phyloP scores from a whole-genome alignment of 75 land plant species.

The Picea glauca region DNA sequence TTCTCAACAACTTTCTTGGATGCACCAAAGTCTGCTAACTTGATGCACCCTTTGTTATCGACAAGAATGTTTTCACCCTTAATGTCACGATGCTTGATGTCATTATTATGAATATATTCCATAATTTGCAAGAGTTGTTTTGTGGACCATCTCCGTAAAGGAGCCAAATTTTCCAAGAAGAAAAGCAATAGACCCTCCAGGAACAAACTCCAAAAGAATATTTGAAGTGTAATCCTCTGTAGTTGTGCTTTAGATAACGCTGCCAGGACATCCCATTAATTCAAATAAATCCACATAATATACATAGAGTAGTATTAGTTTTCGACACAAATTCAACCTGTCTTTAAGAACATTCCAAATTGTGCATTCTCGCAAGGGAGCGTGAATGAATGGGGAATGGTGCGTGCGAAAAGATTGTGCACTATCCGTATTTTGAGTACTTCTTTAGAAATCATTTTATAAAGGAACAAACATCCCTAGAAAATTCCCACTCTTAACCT shows the following conservation, averaged over 20 bases:
- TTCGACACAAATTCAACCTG: no score
- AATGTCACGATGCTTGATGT: constrained; percentile 50
- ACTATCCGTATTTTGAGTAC: no score
- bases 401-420: no score
- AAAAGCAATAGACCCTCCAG: constrained; percentile 46
- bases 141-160: constrained; percentile 44
- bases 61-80: constrained; percentile 44
- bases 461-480: no score
- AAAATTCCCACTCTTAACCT: no score
- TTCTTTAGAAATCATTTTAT: no score
- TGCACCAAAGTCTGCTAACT: constrained; percentile 51
- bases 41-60: constrained; percentile 47
- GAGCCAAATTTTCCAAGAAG: constrained; percentile 53
- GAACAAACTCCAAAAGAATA: constrained; percentile 46
- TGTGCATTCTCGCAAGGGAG: no score
- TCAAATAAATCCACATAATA: no score
- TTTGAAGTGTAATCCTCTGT: constrained; percentile 48
- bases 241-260: constrained; percentile 41
- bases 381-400: no score
- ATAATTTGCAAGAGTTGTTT: constrained; percentile 41
- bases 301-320: no score
- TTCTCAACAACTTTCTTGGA: constrained; percentile 43
- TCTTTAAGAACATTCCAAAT: no score
- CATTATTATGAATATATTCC: constrained; percentile 42
- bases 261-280: not conserved